Conservation (phyloP, 2,329 filamentous ascomycete species). For the Pseudofabraea citricarpa region DNA sequence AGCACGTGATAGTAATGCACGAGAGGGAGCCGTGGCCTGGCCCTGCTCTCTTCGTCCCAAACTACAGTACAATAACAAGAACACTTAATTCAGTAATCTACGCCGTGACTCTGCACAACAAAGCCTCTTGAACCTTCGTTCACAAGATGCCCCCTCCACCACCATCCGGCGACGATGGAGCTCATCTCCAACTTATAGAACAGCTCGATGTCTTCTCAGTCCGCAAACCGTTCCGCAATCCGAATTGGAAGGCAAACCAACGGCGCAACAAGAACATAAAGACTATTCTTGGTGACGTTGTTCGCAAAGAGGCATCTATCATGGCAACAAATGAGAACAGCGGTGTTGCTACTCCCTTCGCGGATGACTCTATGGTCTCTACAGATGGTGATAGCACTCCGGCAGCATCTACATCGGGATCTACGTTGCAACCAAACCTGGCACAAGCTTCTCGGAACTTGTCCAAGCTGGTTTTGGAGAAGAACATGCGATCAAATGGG, state of each 20-base stretch:
- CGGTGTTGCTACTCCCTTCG: slow-evolving; percentile 65
- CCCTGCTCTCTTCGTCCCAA: too few relatives aligned
- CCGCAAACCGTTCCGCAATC: slow-evolving; percentile 85
- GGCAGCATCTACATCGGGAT: slow-evolving; percentile 32
- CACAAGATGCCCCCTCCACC: slow-evolving; percentile 23
- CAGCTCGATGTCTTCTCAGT: slow-evolving; percentile 84
- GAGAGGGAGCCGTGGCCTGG: too few relatives aligned
- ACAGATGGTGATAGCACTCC: slow-evolving; percentile 42
- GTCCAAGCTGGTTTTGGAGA: slow-evolving; percentile 84
- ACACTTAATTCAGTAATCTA: too few relatives aligned
- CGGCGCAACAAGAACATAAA: slow-evolving; percentile 99
- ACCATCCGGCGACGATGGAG: slow-evolving; percentile 51
- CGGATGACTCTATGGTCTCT: slow-evolving; percentile 48
- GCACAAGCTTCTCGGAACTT: slow-evolving; percentile 85
- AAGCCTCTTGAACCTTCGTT: not conserved
- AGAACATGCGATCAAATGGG: slow-evolving; percentile 53
- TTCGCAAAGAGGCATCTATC: slow-evolving; percentile 83
- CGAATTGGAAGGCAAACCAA: slow-evolving; percentile 85
- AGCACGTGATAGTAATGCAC: too few relatives aligned
- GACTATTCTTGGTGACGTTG: slow-evolving; percentile 85
- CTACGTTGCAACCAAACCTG: slow-evolving; percentile 59
- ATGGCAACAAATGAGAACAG: slow-evolving; percentile 78
- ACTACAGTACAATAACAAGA: too few relatives aligned
- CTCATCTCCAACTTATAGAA: slow-evolving; percentile 83
- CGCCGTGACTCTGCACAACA: too few relatives aligned